phyloP scores from a whole-genome alignment of 805 yeast species.

The Ogataea saltuana region DNA sequence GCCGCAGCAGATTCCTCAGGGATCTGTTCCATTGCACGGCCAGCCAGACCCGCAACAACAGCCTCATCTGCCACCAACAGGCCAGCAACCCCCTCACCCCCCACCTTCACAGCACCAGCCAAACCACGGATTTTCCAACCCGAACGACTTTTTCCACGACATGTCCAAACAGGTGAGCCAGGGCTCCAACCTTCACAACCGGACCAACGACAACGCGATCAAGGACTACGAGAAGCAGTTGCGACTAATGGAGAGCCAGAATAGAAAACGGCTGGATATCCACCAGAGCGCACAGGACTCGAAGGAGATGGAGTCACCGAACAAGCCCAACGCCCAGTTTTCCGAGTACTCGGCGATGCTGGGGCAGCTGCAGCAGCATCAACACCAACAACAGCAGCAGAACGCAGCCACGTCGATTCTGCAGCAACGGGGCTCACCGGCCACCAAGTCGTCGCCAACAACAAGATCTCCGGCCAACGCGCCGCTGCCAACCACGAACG shows the following conservation, averaged over 20 bases:
- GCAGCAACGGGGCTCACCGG: constrained; percentile 23
- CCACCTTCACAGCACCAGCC: constrained; percentile 21
- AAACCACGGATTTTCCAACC: constrained; percentile 23
- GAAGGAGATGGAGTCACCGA: constrained; percentile 20
- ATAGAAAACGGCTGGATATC: constrained; percentile 63
- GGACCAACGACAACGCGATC: constrained; percentile 50
- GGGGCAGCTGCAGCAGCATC: constrained; percentile 27
- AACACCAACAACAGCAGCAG: constrained; percentile 27
- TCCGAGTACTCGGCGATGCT: constrained; percentile 25
- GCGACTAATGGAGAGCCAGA: constrained; percentile 72
- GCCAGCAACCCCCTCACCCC: constrained; percentile 16
- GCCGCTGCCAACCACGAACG: constrained; percentile 8
- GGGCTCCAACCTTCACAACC: too few species aligned
- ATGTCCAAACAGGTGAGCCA: constrained; percentile 20
- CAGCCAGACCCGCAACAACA: constrained; percentile 24
- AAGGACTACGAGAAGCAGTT: constrained; percentile 83
- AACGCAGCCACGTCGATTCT: constrained; percentile 10
- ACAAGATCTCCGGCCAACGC: constrained; percentile 19
- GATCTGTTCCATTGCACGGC: constrained; percentile 18
- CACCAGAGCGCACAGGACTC: constrained; percentile 42
- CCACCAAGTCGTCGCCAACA: constrained; percentile 21
- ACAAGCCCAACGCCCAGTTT: constrained; percentile 21
- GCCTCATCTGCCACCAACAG: constrained; percentile 21
- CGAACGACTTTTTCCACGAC: constrained; percentile 26
- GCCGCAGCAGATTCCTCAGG: constrained; percentile 23